Conservation (phyloP, 768 basidiomycete species). For the Boletellus ananas region DNA sequence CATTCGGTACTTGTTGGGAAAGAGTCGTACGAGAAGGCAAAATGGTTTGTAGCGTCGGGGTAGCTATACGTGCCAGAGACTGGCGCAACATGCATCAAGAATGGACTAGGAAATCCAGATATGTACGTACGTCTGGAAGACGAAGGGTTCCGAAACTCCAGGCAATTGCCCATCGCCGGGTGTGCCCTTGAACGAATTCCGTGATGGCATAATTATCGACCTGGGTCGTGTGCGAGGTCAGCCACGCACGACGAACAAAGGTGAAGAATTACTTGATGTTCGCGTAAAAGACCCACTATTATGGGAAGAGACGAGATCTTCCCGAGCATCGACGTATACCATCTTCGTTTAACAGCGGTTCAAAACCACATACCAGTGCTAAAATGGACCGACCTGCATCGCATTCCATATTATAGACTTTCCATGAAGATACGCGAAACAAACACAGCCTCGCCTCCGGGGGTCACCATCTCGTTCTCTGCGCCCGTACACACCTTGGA, state of each 20-base stretch:
- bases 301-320: slow-evolving; percentile 70
- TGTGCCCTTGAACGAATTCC: slow-evolving; percentile 82
- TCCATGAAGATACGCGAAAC: slow-evolving; percentile 75
- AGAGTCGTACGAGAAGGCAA: slow-evolving; percentile 61
- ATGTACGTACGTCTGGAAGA: slow-evolving; percentile 70
- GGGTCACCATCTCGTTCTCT: slow-evolving; percentile 82
- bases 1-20: slow-evolving; percentile 33
- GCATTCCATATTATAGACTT: slow-evolving; percentile 46
- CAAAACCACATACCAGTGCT: neutral
- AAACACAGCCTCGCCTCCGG: slow-evolving; percentile 82
- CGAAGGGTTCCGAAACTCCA: slow-evolving; percentile 72
- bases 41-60: slow-evolving; percentile 44
- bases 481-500: slow-evolving; percentile 81
- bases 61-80: slow-evolving; percentile 35
- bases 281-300: slow-evolving; percentile 54
- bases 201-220: slow-evolving; percentile 84
- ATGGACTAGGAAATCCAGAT: neutral
- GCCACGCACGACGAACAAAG: neutral
- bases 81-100: slow-evolving; percentile 33
- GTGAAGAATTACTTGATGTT: slow-evolving; percentile 36
- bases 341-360: slow-evolving; percentile 35
- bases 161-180: slow-evolving; percentile 86
- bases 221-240: slow-evolving; percentile 36
- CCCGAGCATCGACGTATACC: slow-evolving; percentile 94
- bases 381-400: slow-evolving; percentile 50